A percentile compares a stretch with the other conserved stretches of the same genome.
phyloP scores from a whole-genome alignment of 495 filamentous ascomycete genomes.

The Neurospora sp. region DNA sequence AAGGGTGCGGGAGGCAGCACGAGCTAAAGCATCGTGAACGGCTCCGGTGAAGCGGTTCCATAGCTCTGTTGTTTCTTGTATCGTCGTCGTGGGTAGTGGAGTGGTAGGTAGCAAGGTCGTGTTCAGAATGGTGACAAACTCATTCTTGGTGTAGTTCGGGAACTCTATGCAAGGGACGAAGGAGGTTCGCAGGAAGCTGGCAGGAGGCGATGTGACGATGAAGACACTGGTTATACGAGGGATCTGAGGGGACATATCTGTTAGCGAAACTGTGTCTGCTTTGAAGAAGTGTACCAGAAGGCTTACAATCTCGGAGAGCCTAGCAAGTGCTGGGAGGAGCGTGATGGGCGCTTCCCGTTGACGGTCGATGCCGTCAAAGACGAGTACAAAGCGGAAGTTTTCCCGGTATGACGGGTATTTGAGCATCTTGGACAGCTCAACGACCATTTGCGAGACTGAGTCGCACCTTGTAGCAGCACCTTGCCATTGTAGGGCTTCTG shows the following conservation, averaged over 20 bases:
- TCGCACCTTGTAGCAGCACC: conserved; percentile 53
- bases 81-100: conserved; percentile 27
- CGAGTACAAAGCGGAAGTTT: conserved; percentile 55
- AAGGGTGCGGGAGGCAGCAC: conserved; percentile 55
- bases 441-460: conserved; percentile 60
- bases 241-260: conserved; percentile 46
- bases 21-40: conserved; percentile 63
- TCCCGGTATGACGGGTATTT: conserved; percentile 32
- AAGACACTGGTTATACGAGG: conserved; percentile 70
- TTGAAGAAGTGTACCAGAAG: background rate
- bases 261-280: background rate
- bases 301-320: conserved; percentile 25
- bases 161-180: conserved; percentile 77
- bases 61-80: conserved; percentile 46
- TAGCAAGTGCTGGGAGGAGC: conserved; percentile 56
- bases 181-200: conserved; percentile 59
- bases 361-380: conserved; percentile 84
- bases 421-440: conserved; percentile 53
- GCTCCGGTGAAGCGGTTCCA: conserved; percentile 71
- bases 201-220: conserved; percentile 62
- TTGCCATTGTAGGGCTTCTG: conserved; percentile 41
- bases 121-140: conserved; percentile 65
- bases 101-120: conserved; percentile 23
- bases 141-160: conserved; percentile 69
- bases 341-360: conserved; percentile 75